Conservation (phyloP, 2,329 filamentous ascomycete species). For the Penicillium sp. region DNA sequence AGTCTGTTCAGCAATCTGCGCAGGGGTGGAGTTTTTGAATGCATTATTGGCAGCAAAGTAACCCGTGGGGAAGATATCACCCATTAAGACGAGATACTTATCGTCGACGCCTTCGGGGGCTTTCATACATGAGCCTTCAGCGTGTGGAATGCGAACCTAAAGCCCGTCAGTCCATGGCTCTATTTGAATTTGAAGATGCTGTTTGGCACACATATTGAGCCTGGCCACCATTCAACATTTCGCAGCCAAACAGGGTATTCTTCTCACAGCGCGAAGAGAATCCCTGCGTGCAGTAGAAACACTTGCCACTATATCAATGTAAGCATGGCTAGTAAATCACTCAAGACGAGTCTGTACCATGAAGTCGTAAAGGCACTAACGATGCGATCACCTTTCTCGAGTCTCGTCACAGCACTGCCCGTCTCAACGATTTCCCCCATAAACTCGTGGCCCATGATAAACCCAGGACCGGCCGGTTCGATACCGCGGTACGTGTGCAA, state of each 20-base stretch:
- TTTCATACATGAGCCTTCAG: conserved; percentile 73
- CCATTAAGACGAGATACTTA: conserved; percentile 75
- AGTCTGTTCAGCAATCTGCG: conserved; percentile 59
- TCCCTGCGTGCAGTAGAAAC: conserved; percentile 77
- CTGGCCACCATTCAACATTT: conserved; percentile 67
- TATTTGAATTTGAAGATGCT: neutral
- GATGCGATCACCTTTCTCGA: conserved; percentile 69
- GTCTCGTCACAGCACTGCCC: conserved; percentile 61
- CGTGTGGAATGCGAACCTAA: conserved; percentile 66
- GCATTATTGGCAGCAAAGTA: conserved; percentile 78
- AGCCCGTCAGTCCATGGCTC: conserved; percentile 5
- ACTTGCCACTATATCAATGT: conserved; percentile 59
- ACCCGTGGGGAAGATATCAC: conserved; percentile 81
- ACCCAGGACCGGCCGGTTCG: conserved; percentile 60
- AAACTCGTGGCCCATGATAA: conserved; percentile 75
- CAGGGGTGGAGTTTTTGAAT: conserved; percentile 56
- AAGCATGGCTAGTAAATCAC: no score
- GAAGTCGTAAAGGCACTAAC: conserved; percentile 79
- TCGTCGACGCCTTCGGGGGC: conserved; percentile 67
- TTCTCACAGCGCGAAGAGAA: conserved; percentile 72
- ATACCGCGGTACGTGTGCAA: conserved; percentile 81
- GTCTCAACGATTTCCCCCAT: conserved; percentile 66
- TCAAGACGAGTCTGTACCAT: conserved; percentile 50
- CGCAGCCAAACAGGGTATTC: conserved; percentile 63
- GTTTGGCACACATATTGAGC: conserved; percentile 60